Conservation (phyloP, 2,329 filamentous ascomycete genomes). For the Escovopsis sp. region DNA sequence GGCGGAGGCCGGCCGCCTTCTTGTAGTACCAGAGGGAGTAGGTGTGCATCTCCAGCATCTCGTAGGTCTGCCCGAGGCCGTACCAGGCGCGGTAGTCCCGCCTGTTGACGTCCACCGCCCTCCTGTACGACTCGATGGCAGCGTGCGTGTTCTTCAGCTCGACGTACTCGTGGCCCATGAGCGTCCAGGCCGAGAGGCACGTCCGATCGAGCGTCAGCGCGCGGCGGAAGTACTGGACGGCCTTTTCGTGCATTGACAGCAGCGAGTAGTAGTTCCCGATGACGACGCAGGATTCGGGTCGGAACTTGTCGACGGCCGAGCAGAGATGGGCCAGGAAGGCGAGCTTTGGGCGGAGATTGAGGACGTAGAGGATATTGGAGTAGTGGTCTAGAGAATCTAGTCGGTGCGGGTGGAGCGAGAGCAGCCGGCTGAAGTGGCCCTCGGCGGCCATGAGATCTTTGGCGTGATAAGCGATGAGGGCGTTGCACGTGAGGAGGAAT, state of each 20-base stretch:
- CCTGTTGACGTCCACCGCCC: constrained; percentile 88
- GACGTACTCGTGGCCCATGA: constrained; percentile 98
- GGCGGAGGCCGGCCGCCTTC: constrained; percentile 79
- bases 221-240: constrained; percentile 92
- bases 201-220: constrained; percentile 80
- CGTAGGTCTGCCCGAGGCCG: constrained; percentile 89
- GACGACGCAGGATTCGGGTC: constrained; percentile 91
- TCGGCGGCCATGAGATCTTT: constrained; percentile 62
- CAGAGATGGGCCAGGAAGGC: constrained; percentile 88
- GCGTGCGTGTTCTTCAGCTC: constrained; percentile 98
- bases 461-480: constrained; percentile 76
- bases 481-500: constrained; percentile 81
- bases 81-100: constrained; percentile 98
- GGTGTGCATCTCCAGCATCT: constrained; percentile 94
- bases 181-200: constrained; percentile 89
- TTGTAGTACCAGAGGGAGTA: constrained; percentile 98
- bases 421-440: constrained; percentile 58
- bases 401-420: constrained; percentile 59
- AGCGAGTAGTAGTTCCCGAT: constrained; percentile 96
- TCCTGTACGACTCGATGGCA: constrained; percentile 89
- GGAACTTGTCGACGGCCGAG: constrained; percentile 84
- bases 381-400: constrained; percentile 91
- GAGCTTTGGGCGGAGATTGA: constrained; percentile 74
- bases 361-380: constrained; percentile 92
- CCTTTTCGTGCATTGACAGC: constrained; percentile 91